A percentile compares a stretch with the other conserved stretches of the same genome.
Conservation (phyloP, 805 yeast genomes). For the Aciculoconidium aculeatum region DNA sequence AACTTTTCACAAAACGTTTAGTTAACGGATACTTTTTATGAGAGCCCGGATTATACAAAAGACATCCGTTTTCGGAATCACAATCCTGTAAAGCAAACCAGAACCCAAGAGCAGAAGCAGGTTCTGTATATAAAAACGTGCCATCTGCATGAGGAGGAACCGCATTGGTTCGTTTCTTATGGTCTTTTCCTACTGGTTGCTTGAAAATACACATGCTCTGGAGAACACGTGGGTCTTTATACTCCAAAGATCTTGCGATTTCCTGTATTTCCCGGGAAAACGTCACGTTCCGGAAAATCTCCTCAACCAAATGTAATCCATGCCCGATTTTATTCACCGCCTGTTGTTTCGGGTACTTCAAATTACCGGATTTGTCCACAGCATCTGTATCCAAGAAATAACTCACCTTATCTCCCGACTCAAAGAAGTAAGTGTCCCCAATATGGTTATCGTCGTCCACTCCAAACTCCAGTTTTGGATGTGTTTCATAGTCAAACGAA, state of each 20-base stretch:
- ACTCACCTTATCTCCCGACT: slow-evolving; percentile 61
- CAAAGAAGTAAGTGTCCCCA: slow-evolving; percentile 67
- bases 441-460: slow-evolving; percentile 57
- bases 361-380: slow-evolving; percentile 45
- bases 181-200: slow-evolving; percentile 42
- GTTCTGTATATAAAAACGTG: slow-evolving; percentile 64
- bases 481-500: slow-evolving; percentile 46
- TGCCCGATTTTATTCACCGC: slow-evolving; percentile 79
- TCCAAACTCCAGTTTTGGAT: slow-evolving; percentile 67
- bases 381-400: slow-evolving; percentile 73
- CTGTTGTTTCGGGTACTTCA: slow-evolving; percentile 45
- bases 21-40: slow-evolving; percentile 53
- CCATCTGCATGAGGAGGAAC: slow-evolving; percentile 80
- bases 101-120: slow-evolving; percentile 68
- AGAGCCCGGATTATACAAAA: slow-evolving; percentile 64
- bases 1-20: slow-evolving; percentile 57
- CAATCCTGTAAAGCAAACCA: slow-evolving; percentile 82
- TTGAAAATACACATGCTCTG: slow-evolving; percentile 79
- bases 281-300: slow-evolving; percentile 45
- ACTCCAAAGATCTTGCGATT: slow-evolving; percentile 49
- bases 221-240: slow-evolving; percentile 61
- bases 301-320: slow-evolving; percentile 57
- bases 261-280: slow-evolving; percentile 43
- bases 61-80: slow-evolving; percentile 59
- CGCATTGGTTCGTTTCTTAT: slow-evolving; percentile 35